Evolutionary conservation across 371 early-diverging fungal genomes (phyloP).

Genomic region (Cladochytrium tenue): DNA sequence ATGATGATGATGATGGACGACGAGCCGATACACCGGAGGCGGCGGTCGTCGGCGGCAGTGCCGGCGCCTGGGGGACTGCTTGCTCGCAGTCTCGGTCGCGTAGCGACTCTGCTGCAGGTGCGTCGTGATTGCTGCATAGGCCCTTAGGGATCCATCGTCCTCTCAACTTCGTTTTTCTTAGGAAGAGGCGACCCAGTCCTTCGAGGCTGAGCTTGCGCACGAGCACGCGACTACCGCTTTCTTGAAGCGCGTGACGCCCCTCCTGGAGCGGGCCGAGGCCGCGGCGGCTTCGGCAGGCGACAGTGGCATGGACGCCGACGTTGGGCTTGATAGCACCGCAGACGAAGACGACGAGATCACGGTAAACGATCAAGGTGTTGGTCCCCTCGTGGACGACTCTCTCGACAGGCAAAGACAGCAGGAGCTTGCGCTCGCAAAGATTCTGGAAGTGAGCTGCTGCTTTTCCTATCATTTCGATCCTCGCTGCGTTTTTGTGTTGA

Average conservation of each 20-base stretch:
- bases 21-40: too few species aligned
- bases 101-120: background rate
- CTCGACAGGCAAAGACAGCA: too few species aligned
- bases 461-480: background rate
- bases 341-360: too few species aligned
- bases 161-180: background rate
- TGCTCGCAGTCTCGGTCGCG: background rate
- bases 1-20: too few species aligned
- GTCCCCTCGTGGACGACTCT: too few species aligned
- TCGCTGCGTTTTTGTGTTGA: too few species aligned
- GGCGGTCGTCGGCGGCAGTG: too few species aligned
- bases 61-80: too few species aligned
- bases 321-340: too few species aligned
- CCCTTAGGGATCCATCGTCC: background rate
- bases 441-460: background rate
- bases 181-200: slow-evolving; percentile 13
- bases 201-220: slow-evolving; percentile 41
- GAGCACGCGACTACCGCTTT: slow-evolving; percentile 31
- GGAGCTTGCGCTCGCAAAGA: too few species aligned
- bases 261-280: background rate
- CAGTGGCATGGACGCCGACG: background rate
- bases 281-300: background rate
- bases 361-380: background rate
- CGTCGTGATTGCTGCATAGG: background rate
- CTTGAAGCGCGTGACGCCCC: slow-evolving; percentile 10